A percentile compares a stretch with the other conserved stretches of the same genome.
phyloP scores from a whole-genome alignment of 2,329 filamentous ascomycete species.

The Coniella vitis region DNA sequence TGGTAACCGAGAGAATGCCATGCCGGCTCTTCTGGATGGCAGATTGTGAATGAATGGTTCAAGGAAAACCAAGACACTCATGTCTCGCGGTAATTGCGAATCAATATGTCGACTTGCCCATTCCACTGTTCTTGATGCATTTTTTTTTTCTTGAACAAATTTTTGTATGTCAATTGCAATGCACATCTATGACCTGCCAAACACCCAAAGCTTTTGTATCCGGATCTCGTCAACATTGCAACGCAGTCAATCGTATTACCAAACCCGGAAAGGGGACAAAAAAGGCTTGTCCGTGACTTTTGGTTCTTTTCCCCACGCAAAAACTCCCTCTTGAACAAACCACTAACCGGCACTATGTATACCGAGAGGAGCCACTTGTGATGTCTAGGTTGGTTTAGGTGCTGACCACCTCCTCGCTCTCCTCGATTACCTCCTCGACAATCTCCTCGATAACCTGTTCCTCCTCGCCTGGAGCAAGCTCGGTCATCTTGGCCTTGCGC shows the following conservation, averaged over 20 bases:
- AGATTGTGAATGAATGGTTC: no score
- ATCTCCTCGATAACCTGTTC: constrained; percentile 83
- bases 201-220: constrained; percentile 2
- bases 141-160: no score
- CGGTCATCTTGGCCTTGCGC: constrained; percentile 47
- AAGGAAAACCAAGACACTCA: no score
- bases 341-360: no score
- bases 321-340: no score
- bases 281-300: not conserved
- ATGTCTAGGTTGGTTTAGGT: not conserved
- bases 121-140: no score
- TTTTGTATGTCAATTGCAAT: not conserved
- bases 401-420: constrained; percentile 70
- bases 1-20: no score
- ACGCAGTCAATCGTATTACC: not conserved
- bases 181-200: constrained; percentile 4
- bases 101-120: no score
- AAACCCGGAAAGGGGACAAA: not conserved
- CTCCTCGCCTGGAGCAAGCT: constrained; percentile 54
- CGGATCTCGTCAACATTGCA: not conserved
- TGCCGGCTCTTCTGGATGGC: no score
- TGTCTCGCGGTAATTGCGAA: no score
- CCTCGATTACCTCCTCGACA: constrained; percentile 74
- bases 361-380: no score
- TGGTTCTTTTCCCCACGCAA: not conserved